Conservation (phyloP, 192 early-diverging fungal genomes). For the Dissophora ornata region DNA sequence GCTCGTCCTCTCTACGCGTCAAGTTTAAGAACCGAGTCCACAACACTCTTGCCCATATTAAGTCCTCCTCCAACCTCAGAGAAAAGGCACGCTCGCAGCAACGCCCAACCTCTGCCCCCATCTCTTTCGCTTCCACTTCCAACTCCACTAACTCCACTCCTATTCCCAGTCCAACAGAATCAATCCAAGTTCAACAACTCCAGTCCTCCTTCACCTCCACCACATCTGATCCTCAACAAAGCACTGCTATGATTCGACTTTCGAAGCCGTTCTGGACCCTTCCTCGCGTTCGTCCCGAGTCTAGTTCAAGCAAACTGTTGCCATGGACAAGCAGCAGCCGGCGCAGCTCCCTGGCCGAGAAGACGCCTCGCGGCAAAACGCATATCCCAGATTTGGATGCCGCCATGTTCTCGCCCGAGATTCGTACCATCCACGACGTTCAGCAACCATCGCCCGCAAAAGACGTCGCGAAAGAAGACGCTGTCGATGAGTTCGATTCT, state of each 20-base stretch:
- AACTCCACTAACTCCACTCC: not conserved
- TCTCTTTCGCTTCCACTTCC: not conserved
- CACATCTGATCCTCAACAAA: slow-evolving; percentile 5
- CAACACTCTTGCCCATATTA: slow-evolving; percentile 36
- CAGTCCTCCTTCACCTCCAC: slow-evolving; percentile 3
- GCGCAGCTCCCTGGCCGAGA: not conserved
- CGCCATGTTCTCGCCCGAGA: slow-evolving; percentile 18
- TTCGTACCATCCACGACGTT: not conserved
- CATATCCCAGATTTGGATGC: not conserved
- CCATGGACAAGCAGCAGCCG: slow-evolving; percentile 13
- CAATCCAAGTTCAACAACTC: slow-evolving; percentile 6
- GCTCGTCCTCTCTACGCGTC: slow-evolving; percentile 23
- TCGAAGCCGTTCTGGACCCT: slow-evolving; percentile 43
- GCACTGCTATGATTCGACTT: slow-evolving; percentile 6
- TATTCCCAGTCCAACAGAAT: not conserved
- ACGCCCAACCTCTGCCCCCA: not conserved
- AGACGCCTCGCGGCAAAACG: not conserved
- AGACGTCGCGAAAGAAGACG: not conserved
- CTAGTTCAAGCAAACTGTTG: slow-evolving; percentile 6
- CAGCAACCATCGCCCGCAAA: not conserved
- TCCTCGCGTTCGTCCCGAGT: slow-evolving; percentile 28
- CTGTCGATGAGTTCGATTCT: slow-evolving; percentile 16
- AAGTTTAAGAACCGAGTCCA: slow-evolving; percentile 43
- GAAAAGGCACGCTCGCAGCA: slow-evolving; percentile 24
- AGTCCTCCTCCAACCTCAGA: slow-evolving; percentile 34